Evolutionary conservation across 208 protist species (phyloP), one percentile per base, ranked within the genome.

Genomic region (Herpetomonas tarakana): DNA sequence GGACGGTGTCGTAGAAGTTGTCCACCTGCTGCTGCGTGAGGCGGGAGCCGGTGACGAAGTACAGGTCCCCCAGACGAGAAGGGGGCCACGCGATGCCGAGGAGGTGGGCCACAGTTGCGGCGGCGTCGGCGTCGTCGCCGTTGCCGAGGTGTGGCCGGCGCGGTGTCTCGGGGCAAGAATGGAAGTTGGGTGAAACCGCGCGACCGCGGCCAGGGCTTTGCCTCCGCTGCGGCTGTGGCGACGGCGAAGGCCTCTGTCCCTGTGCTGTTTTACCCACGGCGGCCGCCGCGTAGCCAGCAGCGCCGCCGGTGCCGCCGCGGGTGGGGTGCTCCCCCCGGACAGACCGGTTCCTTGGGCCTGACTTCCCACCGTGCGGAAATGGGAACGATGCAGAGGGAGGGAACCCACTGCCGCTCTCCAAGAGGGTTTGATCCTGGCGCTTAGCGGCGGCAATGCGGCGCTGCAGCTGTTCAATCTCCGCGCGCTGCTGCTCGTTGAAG

Each of bases 71-170:
- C 1, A 44, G 28, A 2, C 16, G n/a, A n/a, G 35, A 27, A 35
- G 84, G 81, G 2, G 85, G 85, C 81, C 85, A 92, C 38, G 72
- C 35, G 12, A 92, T 56, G n/a, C 81, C 78, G 3, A 88, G 64
- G 16, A 85, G 58, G 21, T 61, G 35, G 1, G 85, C 85, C 11
- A 92, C 57, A 3, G 62, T 58, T 24, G 61, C 68, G 1, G 63
- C 65, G 19, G 67, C 77, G 22, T 46, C 49, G 14, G 44, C 31
- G 29, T 38, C 56, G 16, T 45, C 28, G n/a, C 51, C 22, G 59
- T 52, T 22, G 4, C 25, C 30, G 16, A 49, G 7, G 14, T 35
- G 44, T 9, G 2, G 22, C 18, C 11, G 30, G 49, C 39, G 26
- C n/a, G n/a, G n/a, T n/a, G n/a, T n/a, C n/a, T n/a, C n/a, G n/a